phyloP scores from a whole-genome alignment of 2,329 filamentous ascomycete species.

The Pezicula carpinea region DNA sequence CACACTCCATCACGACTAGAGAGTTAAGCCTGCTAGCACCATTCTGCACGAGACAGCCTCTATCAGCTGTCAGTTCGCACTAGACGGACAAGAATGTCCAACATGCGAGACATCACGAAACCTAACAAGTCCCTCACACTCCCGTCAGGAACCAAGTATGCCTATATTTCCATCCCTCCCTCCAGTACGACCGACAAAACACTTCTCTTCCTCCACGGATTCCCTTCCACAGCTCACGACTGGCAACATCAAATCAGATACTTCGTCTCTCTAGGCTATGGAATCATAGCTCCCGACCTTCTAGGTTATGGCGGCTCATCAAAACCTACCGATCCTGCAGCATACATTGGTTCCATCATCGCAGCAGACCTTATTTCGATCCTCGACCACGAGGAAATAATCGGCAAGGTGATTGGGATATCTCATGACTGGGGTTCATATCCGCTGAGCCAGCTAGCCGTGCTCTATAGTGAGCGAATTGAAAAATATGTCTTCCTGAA shows the following conservation, averaged over 20 bases:
- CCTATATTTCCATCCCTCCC: slow-evolving; percentile 23
- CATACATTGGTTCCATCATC: slow-evolving; percentile 30
- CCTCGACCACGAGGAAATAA: slow-evolving; percentile 23
- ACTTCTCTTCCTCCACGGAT: slow-evolving; percentile 43
- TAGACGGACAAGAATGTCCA: too few relatives aligned
- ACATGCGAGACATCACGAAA: background rate
- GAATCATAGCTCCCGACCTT: slow-evolving; percentile 37
- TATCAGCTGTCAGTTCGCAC: too few relatives aligned
- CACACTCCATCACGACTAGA: too few relatives aligned
- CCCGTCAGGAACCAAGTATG: slow-evolving; percentile 15
- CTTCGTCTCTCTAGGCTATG: slow-evolving; percentile 30
- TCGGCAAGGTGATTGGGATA: slow-evolving; percentile 10
- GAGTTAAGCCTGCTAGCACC: too few relatives aligned
- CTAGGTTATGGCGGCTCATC: slow-evolving; percentile 33
- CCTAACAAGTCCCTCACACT: slow-evolving; percentile 8
- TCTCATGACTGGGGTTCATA: slow-evolving; percentile 22
- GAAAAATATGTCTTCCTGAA: slow-evolving; percentile 14
- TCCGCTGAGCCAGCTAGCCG: slow-evolving; percentile 10
- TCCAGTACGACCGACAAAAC: slow-evolving; percentile 4
- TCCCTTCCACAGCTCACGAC: slow-evolving; percentile 40
- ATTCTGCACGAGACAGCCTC: too few relatives aligned
- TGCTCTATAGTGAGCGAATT: slow-evolving; percentile 9
- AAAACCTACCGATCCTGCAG: slow-evolving; percentile 22
- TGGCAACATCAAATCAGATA: slow-evolving; percentile 26
- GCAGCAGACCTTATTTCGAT: slow-evolving; percentile 30